Conservation (phyloP, 2,329 filamentous ascomycete genomes). For the Epichloe gansuensis region DNA sequence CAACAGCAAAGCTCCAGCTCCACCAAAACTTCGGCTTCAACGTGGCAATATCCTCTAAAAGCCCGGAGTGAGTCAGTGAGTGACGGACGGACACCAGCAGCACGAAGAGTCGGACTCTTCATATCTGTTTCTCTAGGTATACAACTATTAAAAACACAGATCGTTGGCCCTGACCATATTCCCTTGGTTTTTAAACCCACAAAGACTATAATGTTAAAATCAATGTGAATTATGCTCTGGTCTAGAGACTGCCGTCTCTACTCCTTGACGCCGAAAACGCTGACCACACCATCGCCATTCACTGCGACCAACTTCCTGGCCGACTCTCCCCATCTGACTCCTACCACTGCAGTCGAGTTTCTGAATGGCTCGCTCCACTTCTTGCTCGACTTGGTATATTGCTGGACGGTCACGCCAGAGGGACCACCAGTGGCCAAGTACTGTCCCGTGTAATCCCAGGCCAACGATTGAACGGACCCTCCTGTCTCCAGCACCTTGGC, state of each 20-base stretch:
- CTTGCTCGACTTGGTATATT: constrained; percentile 80
- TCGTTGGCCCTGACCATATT: background rate
- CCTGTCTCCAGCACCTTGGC: constrained; percentile 82
- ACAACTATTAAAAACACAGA: background rate
- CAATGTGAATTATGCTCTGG: background rate
- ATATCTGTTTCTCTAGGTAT: background rate
- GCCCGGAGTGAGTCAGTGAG: too few relatives aligned
- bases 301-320: constrained; percentile 66
- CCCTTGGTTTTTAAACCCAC: background rate
- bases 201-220: background rate
- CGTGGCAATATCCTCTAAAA: background rate
- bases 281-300: constrained; percentile 63
- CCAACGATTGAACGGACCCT: constrained; percentile 59
- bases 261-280: constrained; percentile 50
- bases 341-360: constrained; percentile 59
- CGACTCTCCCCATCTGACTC: constrained; percentile 64
- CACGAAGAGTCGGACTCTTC: background rate
- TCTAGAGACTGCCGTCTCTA: constrained; percentile 9
- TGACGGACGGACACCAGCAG: background rate
- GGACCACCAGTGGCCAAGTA: constrained; percentile 75
- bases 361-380: constrained; percentile 78
- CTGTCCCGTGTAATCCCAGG: constrained; percentile 93
- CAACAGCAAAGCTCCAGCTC: background rate
- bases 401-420: constrained; percentile 73
- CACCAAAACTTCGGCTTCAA: background rate